A percentile compares a stretch with the other conserved stretches of the same genome.
These are phyloP conservation scores for Spencermartinsiella ligniputridi DNA, from an alignment of 1,139 yeast genomes.

Conservation along the genomic window DNA sequence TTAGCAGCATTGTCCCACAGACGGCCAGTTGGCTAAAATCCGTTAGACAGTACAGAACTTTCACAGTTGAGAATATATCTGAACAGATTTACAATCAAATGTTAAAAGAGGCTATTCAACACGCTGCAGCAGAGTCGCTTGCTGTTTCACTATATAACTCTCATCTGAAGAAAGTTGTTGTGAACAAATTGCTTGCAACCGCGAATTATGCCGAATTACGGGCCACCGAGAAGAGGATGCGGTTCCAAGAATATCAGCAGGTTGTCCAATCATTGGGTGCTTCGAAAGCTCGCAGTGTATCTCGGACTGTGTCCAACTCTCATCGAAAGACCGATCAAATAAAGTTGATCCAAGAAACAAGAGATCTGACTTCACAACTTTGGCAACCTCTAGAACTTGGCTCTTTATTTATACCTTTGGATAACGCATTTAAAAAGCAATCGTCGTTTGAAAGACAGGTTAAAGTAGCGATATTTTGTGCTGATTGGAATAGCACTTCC, in stretches of 20 bases:
- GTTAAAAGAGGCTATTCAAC: slow-evolving; percentile 49
- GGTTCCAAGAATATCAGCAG: slow-evolving; percentile 21
- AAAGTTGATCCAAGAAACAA: slow-evolving; percentile 8
- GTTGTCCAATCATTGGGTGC: slow-evolving; percentile 25
- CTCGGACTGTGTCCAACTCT: neutral
- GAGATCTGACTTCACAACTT: slow-evolving; percentile 14
- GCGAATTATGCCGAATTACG: slow-evolving; percentile 21
- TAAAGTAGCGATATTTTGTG: slow-evolving; percentile 21
- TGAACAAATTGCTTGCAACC: slow-evolving; percentile 22
- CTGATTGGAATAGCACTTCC: slow-evolving; percentile 29
- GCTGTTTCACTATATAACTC: slow-evolving; percentile 38
- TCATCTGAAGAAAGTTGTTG: slow-evolving; percentile 29
- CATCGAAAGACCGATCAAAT: slow-evolving; percentile 3
- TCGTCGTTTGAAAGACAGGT: slow-evolving; percentile 18
- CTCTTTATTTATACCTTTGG: slow-evolving; percentile 14
- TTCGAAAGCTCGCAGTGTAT: slow-evolving; percentile 8
- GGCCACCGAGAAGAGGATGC: slow-evolving; percentile 19
- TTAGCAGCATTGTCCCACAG: neutral
- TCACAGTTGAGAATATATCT: neutral
- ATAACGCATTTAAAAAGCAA: slow-evolving; percentile 14
- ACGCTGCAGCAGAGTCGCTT: slow-evolving; percentile 39
- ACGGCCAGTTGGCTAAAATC: neutral
- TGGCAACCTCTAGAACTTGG: slow-evolving; percentile 27
- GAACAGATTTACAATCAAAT: slow-evolving; percentile 55
- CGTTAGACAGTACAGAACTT: neutral